A percentile compares a stretch with the other conserved stretches of the same genome.
These are phyloP conservation scores for Phytophthora multivora DNA, from an alignment of 352 stramenopile genomes.

Conservation along the genomic window DNA sequence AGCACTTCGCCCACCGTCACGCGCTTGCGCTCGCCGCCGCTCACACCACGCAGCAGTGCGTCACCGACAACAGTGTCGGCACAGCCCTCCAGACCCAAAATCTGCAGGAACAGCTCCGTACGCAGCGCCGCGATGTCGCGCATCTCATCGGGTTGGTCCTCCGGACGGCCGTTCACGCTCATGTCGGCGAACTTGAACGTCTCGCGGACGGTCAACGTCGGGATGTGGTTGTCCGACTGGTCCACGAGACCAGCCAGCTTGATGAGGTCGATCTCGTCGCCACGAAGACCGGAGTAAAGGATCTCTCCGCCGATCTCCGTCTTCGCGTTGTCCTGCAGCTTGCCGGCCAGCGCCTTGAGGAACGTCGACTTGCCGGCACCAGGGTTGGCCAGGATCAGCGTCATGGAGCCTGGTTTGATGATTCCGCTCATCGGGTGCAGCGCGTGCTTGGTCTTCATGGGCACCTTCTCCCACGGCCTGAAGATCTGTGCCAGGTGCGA, in stretches of 20 bases:
- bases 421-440: conserved; percentile 90
- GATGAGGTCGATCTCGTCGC: conserved; percentile 63
- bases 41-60: conserved; percentile 84
- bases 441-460: conserved; percentile 51
- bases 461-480: conserved; percentile 55
- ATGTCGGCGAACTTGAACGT: conserved; percentile 40
- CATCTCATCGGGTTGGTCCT: conserved; percentile 75
- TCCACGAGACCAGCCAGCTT: conserved; percentile 73
- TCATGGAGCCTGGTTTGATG: conserved; percentile 57
- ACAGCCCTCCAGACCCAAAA: conserved; percentile 89
- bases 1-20: conserved; percentile 85
- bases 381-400: conserved; percentile 71
- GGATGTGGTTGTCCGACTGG: conserved; percentile 36
- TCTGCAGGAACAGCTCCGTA: conserved; percentile 70
- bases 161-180: conserved; percentile 46
- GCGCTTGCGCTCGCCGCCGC: conserved; percentile 86
- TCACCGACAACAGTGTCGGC: conserved; percentile 94
- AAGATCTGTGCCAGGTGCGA: conserved; percentile 52
- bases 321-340: conserved; percentile 50
- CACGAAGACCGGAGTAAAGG: conserved; percentile 60
- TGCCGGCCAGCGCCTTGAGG: conserved; percentile 72
- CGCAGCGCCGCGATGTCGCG: conserved; percentile 62
- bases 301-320: conserved; percentile 63
- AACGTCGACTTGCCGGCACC: conserved; percentile 81
- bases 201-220: conserved; percentile 30